Evolutionary conservation across 2,329 filamentous ascomycete genomes (phyloP).

Genomic region (Alternaria postmessia): DNA sequence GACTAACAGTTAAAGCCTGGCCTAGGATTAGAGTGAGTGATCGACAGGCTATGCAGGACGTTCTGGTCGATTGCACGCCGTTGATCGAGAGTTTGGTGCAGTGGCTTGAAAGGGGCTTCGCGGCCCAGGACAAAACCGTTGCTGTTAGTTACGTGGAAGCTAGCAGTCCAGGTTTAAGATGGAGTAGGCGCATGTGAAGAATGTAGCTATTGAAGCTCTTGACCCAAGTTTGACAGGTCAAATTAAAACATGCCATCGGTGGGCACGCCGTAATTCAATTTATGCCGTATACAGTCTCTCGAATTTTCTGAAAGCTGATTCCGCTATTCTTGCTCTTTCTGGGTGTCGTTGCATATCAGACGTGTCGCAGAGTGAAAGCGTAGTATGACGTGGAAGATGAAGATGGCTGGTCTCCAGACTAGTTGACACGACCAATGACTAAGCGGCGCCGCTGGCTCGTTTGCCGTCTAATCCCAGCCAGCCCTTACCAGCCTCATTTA

Average conservation of each 20-base stretch:
- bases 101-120: conserved; percentile 12
- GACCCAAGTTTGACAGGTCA: background rate
- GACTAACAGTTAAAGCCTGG: conserved; percentile 12
- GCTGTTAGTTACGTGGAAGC: conserved; percentile 5
- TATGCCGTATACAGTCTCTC: background rate
- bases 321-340: background rate
- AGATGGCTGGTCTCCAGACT: background rate
- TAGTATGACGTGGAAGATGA: background rate
- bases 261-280: background rate
- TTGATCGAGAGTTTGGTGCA: conserved; percentile 2
- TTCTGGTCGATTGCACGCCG: conserved; percentile 6
- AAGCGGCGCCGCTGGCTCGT: conserved; percentile 11
- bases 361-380: background rate
- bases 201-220: background rate
- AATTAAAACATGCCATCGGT: too few species aligned
- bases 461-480: conserved; percentile 19
- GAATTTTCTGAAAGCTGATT: background rate
- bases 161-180: conserved; percentile 1
- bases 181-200: background rate
- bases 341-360: background rate
- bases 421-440: conserved; percentile 5
- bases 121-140: background rate
- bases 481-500: conserved; percentile 22
- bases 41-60: background rate
- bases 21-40: conserved; percentile 2